Evolutionary conservation across 345 rosid species (phyloP).

Genomic region (Microthlaspi erraticum): DNA sequence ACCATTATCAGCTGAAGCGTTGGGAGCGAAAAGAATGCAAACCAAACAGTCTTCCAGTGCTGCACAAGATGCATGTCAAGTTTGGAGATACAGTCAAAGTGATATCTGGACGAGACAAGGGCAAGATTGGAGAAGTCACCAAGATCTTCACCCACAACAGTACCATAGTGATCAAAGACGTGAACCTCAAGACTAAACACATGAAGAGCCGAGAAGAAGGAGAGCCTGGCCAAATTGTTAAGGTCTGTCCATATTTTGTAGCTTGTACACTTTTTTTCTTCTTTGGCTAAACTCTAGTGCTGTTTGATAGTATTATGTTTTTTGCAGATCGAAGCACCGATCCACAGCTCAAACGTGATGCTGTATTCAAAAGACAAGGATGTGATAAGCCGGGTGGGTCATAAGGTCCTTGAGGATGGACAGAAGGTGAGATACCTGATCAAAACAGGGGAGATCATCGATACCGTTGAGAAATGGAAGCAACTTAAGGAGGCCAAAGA

Average conservation of each 20-base stretch:
- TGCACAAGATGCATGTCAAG: slow-evolving; percentile 93
- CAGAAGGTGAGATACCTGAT: too few relatives aligned
- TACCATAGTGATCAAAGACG: slow-evolving; percentile 65
- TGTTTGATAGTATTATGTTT: too few relatives aligned
- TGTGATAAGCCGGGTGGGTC: too few relatives aligned
- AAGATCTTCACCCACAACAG: slow-evolving; percentile 82
- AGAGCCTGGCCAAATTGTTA: slow-evolving; percentile 82
- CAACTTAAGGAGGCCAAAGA: too few relatives aligned
- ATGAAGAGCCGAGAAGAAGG: slow-evolving; percentile 86
- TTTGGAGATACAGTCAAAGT: slow-evolving; percentile 86
- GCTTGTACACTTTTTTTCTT: too few relatives aligned
- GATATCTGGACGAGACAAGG: slow-evolving; percentile 84
- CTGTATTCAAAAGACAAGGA: too few relatives aligned
- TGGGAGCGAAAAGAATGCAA: slow-evolving; percentile 94
- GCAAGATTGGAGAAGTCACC: slow-evolving; percentile 80
- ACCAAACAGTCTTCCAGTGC: slow-evolving; percentile 86
- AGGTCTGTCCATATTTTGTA: slow-evolving; percentile 52
- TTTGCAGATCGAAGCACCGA: too few relatives aligned
- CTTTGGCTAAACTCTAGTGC: too few relatives aligned
- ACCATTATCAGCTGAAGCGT: slow-evolving; percentile 67
- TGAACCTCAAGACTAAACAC: slow-evolving; percentile 95
- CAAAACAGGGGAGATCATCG: too few relatives aligned
- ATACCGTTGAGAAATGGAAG: too few relatives aligned
- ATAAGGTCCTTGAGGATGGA: too few relatives aligned
- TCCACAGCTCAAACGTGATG: too few relatives aligned